phyloP scores from a whole-genome alignment of 2,329 filamentous ascomycete genomes.

The Rhynchosporium secalis region DNA sequence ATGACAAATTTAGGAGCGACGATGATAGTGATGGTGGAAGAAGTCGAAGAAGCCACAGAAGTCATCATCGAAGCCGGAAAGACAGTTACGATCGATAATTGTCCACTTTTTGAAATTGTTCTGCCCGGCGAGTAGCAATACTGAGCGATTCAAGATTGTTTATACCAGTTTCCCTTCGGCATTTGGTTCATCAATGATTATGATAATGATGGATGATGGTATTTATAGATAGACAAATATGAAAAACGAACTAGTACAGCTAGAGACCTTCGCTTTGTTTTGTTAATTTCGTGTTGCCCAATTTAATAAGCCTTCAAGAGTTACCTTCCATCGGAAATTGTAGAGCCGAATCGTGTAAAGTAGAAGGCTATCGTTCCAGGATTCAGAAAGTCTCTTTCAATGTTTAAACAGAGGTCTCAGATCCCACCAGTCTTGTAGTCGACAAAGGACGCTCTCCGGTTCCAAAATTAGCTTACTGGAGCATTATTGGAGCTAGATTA shows the following conservation, averaged over 20 bases:
- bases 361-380: no score
- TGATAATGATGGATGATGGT: background rate
- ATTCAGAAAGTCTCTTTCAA: no score
- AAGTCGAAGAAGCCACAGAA: constrained; percentile 10
- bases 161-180: background rate
- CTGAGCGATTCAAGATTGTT: background rate
- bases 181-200: background rate
- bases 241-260: background rate
- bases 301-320: no score
- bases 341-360: no score
- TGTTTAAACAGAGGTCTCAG: no score
- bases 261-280: background rate
- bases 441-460: no score
- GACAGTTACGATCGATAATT: constrained; percentile 13
- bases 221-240: background rate
- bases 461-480: background rate
- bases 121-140: background rate
- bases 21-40: constrained; percentile 14
- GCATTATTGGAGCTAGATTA: background rate
- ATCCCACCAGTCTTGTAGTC: no score
- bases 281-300: background rate
- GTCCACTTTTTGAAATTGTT: background rate
- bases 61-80: constrained; percentile 4
- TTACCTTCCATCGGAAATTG: no score
- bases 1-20: constrained; percentile 21